Evolutionary conservation across 2,329 filamentous ascomycete genomes (phyloP).

Genomic region (Thelonectria rubi): DNA sequence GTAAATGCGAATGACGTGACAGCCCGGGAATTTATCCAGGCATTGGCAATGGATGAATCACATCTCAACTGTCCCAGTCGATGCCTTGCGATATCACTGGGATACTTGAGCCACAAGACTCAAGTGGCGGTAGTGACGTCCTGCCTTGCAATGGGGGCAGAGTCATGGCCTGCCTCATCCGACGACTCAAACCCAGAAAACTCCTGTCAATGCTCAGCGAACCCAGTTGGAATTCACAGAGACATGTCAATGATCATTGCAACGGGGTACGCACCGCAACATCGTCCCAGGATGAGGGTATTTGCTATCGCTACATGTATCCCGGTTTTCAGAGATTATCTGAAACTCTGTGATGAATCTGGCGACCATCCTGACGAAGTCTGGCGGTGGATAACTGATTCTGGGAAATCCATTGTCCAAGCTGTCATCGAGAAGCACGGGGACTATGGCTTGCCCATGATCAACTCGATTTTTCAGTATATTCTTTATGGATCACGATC

Average conservation of each 20-base stretch:
- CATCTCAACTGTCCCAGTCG: background rate
- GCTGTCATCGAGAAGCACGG: background rate
- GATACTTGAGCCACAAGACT: background rate
- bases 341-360: background rate
- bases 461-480: background rate
- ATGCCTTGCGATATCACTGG: background rate
- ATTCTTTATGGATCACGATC: background rate
- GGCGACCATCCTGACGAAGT: background rate
- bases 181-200: background rate
- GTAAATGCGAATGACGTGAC: too few relatives aligned
- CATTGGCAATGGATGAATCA: background rate
- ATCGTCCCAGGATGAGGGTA: background rate
- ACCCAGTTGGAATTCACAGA: background rate
- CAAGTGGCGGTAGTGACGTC: background rate
- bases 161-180: background rate
- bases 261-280: background rate
- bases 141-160: background rate
- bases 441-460: background rate
- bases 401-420: background rate
- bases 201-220: background rate
- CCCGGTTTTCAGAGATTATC: background rate
- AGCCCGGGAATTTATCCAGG: too few relatives aligned
- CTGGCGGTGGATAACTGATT: background rate
- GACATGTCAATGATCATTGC: background rate
- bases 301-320: background rate